phyloP scores from a whole-genome alignment of 495 filamentous ascomycete species.

The Podospora bellae-mahoneyi region DNA sequence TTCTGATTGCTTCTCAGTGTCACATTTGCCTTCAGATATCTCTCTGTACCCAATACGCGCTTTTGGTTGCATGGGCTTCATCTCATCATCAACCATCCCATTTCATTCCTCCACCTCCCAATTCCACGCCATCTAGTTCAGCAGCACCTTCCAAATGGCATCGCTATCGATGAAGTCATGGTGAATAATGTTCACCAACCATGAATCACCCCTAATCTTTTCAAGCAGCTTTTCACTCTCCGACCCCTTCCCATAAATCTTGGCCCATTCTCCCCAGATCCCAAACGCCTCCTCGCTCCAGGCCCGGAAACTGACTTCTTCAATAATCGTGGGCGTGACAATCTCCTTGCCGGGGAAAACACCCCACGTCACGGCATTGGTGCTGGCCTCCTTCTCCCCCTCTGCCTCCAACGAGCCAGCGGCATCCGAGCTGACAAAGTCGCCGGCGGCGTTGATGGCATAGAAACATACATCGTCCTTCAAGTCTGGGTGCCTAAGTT shows the following conservation, averaged over 20 bases:
- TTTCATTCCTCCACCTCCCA: neutral
- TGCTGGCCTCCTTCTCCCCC: slow-evolving; percentile 49
- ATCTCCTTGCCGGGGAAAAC: slow-evolving; percentile 96
- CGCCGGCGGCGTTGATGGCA: slow-evolving; percentile 68
- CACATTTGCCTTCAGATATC: neutral
- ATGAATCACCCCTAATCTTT: slow-evolving; percentile 61
- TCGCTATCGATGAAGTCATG: slow-evolving; percentile 70
- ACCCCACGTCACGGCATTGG: slow-evolving; percentile 97
- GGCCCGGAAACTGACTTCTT: slow-evolving; percentile 88
- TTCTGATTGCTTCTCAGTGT: neutral
- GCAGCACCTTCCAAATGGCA: slow-evolving; percentile 60
- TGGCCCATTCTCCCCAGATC: slow-evolving; percentile 91
- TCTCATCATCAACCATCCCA: neutral
- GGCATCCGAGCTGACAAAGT: slow-evolving; percentile 64
- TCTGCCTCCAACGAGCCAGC: slow-evolving; percentile 19
- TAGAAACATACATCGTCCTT: slow-evolving; percentile 74
- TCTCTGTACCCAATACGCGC: neutral
- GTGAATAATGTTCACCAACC: slow-evolving; percentile 89
- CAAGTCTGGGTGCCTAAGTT: slow-evolving; percentile 54
- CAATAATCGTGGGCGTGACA: slow-evolving; percentile 94
- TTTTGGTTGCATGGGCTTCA: neutral
- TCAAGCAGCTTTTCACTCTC: slow-evolving; percentile 65
- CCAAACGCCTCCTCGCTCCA: slow-evolving; percentile 96
- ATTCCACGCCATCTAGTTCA: slow-evolving; percentile 22
- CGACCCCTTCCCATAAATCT: slow-evolving; percentile 68